Evolutionary conservation across 2,329 filamentous ascomycete genomes (phyloP).

Genomic region (Aphanocladium album): DNA sequence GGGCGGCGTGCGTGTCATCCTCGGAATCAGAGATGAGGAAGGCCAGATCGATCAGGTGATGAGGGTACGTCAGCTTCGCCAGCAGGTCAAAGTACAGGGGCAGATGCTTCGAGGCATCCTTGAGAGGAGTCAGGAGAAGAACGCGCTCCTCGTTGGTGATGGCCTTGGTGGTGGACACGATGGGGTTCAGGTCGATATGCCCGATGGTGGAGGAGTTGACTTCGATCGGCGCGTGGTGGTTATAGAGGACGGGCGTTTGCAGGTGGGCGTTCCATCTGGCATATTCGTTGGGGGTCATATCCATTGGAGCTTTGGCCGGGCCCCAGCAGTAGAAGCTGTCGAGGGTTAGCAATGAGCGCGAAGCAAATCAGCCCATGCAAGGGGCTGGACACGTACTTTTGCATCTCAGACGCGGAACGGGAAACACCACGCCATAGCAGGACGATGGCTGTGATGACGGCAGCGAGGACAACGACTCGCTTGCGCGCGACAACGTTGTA

Average conservation of each 20-base stretch:
- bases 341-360: slow-evolving; percentile 1
- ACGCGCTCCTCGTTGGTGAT: slow-evolving; percentile 77
- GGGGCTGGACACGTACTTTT: slow-evolving; percentile 59
- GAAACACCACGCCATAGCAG: slow-evolving; percentile 85
- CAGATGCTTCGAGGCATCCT: slow-evolving; percentile 79
- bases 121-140: slow-evolving; percentile 86
- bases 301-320: slow-evolving; percentile 89
- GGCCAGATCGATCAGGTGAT: slow-evolving; percentile 88
- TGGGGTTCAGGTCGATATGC: slow-evolving; percentile 76
- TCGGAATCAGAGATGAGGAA: slow-evolving; percentile 90
- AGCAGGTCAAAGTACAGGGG: slow-evolving; percentile 91
- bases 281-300: slow-evolving; percentile 89
- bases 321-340: slow-evolving; percentile 95
- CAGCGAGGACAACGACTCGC: slow-evolving; percentile 70
- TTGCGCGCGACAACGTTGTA: slow-evolving; percentile 68
- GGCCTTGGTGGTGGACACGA: slow-evolving; percentile 76
- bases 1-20: slow-evolving; percentile 85
- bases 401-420: slow-evolving; percentile 77
- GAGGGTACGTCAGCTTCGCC: slow-evolving; percentile 84
- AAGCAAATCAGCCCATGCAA: not conserved
- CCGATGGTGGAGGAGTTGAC: slow-evolving; percentile 77
- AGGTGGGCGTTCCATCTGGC: slow-evolving; percentile 83
- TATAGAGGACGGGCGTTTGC: slow-evolving; percentile 91
- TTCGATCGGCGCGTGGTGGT: slow-evolving; percentile 83
- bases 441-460: slow-evolving; percentile 64